A percentile compares a stretch with the other conserved stretches of the same genome.
Evolutionary conservation across 2,329 filamentous ascomycete genomes (phyloP).

Genomic region (Mycosphaerella sp.): DNA sequence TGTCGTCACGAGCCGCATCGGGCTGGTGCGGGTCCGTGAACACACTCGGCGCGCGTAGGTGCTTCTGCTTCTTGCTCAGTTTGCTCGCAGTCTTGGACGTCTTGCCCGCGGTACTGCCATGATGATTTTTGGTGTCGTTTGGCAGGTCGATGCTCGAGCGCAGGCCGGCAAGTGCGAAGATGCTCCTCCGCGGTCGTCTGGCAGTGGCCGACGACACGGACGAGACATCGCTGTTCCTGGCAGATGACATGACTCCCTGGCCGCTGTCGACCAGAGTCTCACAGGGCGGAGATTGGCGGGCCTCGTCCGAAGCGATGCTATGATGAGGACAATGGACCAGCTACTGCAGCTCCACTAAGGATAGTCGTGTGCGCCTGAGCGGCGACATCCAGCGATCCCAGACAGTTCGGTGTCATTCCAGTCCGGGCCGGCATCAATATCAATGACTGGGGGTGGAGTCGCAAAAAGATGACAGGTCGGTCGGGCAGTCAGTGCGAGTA

Average conservation of each 20-base stretch:
- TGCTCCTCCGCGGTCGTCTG: slow-evolving; percentile 24
- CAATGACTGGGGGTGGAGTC: too few species aligned
- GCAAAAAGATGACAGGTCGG: too few species aligned
- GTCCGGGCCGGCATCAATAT: not conserved
- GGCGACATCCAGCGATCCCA: not conserved
- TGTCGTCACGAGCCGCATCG: slow-evolving; percentile 21
- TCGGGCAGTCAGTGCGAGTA: too few species aligned
- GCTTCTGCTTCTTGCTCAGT: slow-evolving; percentile 27
- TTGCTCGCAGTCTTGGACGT: slow-evolving; percentile 9
- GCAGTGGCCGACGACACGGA: slow-evolving; percentile 5
- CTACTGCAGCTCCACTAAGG: not conserved
- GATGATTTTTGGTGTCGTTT: slow-evolving; percentile 1
- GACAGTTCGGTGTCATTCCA: not conserved
- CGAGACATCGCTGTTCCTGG: slow-evolving; percentile 22
- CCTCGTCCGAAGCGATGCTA: not conserved
- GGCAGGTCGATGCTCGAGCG: slow-evolving; percentile 19
- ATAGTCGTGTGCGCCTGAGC: not conserved
- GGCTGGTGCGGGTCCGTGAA: slow-evolving; percentile 22
- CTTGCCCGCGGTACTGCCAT: slow-evolving; percentile 11
- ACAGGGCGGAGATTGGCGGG: slow-evolving; percentile 2
- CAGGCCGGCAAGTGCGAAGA: slow-evolving; percentile 32
- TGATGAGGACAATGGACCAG: slow-evolving; percentile 1
- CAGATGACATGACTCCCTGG: slow-evolving; percentile 15
- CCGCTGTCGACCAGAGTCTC: not conserved
- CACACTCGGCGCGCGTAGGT: slow-evolving; percentile 18